Evolutionary conservation across 371 early-diverging fungal genomes (phyloP), one percentile per base, ranked within the genome.

Genomic region (Zychaea mexicana): DNA sequence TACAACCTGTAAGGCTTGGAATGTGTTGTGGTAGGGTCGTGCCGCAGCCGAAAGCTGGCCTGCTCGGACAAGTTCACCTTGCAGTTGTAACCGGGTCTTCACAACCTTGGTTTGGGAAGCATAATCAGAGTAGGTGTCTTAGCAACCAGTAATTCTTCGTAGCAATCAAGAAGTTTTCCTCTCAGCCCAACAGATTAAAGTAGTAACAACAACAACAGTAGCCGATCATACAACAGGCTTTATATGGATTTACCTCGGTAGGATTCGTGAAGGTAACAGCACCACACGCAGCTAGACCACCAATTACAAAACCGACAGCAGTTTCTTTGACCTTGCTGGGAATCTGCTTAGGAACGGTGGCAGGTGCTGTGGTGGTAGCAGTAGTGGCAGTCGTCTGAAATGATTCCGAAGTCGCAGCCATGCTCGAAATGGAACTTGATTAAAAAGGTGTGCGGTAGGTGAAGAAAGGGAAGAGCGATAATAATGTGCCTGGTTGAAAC

Each of bases 221-320:
- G n/a, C n/a, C n/a, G n/a, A n/a, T n/a, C n/a, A n/a, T n/a, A n/a
- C n/a, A 39, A 57, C 33, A 26, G 33, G 33, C 12, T 33, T 58
- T 9, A 30, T 19, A 45, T 24, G 57, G 4, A 7, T 42, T 67
- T 82, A 94, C 94, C 88, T 96, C 96, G 78, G 90, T 89, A 1
- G 96, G 96, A 74, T 97, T 97, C 21, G 96, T 94, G 66, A 97
- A 90, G 3, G 96, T 96, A 21, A 96, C 98, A 26, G 97, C 94
- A 28, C 91, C 92, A 73, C 94, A 94, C 13, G 94, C 92, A 46
- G 93, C 95, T 39, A 91, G 60, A 52, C 92, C 91, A 59, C 92
- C 95, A 24, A 90, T 81, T 42, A 88, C 64, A 70, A 94, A 94
- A 5, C 88, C 85, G 57, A 70, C 61, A n/a, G 68, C 64, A 0